These are phyloP conservation scores for Cyclanthera cordifolia DNA, from an alignment of 306 rosid species.

Conservation along the genomic window DNA sequence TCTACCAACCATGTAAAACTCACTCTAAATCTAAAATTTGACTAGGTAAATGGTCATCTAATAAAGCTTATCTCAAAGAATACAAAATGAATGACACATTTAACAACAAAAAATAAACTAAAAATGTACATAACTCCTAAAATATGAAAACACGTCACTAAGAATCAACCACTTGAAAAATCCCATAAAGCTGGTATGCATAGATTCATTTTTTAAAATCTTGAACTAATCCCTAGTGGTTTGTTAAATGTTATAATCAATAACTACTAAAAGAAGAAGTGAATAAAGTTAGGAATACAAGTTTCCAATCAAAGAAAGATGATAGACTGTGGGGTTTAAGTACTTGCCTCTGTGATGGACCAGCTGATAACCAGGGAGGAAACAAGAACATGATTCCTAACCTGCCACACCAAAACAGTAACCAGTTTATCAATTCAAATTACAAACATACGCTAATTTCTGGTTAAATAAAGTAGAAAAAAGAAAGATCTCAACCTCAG, in stretches of 20 bases:
- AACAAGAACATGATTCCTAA: conserved; percentile 43
- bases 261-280: too few relatives aligned
- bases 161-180: background rate
- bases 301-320: background rate
- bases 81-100: background rate
- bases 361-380: conserved; percentile 19
- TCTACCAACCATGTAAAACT: background rate
- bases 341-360: conserved; percentile 74
- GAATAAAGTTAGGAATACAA: background rate
- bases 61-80: background rate
- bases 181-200: background rate
- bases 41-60: background rate
- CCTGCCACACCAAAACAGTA: conserved; percentile 25
- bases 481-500: conserved; percentile 38
- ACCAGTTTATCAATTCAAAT: conserved; percentile 2
- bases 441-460: background rate
- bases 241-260: background rate
- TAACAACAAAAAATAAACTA: too few relatives aligned
- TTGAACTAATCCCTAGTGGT: background rate
- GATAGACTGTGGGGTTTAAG: background rate
- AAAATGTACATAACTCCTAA: too few relatives aligned
- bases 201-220: background rate
- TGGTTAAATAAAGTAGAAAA: background rate
- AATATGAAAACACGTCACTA: background rate
- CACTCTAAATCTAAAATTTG: background rate